Percentiles rank a stretch among this genome's conserved stretches.
phyloP scores from a whole-genome alignment of 768 basidiomycete species.

The Tremella yokohamensis region DNA sequence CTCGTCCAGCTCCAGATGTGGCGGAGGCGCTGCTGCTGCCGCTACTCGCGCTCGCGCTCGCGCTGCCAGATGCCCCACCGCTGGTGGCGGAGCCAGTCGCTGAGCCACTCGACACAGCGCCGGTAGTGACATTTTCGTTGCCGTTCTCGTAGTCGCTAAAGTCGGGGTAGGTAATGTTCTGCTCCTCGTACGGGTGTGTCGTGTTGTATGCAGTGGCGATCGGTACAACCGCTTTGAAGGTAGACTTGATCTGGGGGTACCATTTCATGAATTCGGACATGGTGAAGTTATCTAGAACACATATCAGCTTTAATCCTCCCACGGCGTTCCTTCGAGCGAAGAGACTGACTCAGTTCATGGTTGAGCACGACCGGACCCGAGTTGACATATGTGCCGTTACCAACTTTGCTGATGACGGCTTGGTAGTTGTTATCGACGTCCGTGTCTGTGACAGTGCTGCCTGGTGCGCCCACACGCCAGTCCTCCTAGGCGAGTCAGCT shows the following conservation, averaged over 20 bases:
- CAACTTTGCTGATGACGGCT: slow-evolving; percentile 27
- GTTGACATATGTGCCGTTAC: slow-evolving; percentile 39
- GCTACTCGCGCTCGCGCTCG: background rate
- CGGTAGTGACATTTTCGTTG: slow-evolving; percentile 3
- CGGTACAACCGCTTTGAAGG: slow-evolving; percentile 44
- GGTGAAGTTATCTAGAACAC: slow-evolving; percentile 43
- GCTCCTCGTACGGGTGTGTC: slow-evolving; percentile 49
- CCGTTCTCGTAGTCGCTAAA: slow-evolving; percentile 29
- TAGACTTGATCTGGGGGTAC: slow-evolving; percentile 36
- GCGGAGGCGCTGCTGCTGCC: background rate
- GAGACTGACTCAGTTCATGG: slow-evolving; percentile 45
- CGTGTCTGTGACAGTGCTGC: slow-evolving; percentile 26
- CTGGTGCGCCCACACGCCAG: slow-evolving; percentile 38
- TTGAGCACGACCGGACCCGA: slow-evolving; percentile 48
- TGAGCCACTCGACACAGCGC: background rate
- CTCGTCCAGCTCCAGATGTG: background rate
- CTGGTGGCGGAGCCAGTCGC: background rate
- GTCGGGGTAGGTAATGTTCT: slow-evolving; percentile 34
- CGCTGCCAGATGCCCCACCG: background rate
- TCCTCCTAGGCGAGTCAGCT: slow-evolving; percentile 27
- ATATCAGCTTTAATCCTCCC: slow-evolving; percentile 6
- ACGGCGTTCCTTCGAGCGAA: background rate
- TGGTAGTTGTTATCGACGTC: slow-evolving; percentile 47
- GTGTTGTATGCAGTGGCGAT: slow-evolving; percentile 43
- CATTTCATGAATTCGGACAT: slow-evolving; percentile 43